Evolutionary conservation across 176 grass and related monocot species (phyloP).

Genomic region (Echinochloa phyllopogon): DNA sequence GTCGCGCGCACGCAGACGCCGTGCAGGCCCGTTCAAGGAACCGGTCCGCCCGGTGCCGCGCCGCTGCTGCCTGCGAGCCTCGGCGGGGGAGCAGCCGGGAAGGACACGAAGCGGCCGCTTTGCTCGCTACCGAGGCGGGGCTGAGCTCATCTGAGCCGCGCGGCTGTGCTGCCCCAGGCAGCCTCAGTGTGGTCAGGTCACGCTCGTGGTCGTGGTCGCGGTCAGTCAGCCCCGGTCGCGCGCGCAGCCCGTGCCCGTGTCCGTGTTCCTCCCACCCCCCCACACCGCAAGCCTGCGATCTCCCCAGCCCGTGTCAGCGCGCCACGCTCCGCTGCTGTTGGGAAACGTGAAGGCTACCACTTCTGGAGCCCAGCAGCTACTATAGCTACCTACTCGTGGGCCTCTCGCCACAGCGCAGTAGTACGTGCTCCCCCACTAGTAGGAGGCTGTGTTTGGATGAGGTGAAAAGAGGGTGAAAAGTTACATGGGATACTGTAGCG

Average conservation of each 20-base stretch:
- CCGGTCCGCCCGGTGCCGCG: background rate
- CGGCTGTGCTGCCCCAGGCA: background rate
- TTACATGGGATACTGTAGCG: no score
- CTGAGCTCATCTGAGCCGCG: no score
- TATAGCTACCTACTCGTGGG: background rate
- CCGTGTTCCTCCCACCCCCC: background rate
- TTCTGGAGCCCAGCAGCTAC: background rate
- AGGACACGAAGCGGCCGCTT: background rate
- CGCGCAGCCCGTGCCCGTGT: background rate
- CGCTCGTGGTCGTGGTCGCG: background rate
- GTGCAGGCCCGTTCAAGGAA: background rate
- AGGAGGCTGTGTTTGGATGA: no score
- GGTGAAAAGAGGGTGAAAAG: no score
- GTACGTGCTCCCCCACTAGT: no score
- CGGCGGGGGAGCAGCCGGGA: background rate
- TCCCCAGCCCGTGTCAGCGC: background rate
- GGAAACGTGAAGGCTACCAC: conserved; percentile 4
- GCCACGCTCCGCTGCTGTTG: conserved; percentile 2
- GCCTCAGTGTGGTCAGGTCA: background rate
- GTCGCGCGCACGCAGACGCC: background rate
- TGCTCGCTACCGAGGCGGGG: background rate
- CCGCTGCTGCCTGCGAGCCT: no score
- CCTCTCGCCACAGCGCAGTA: background rate
- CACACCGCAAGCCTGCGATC: background rate
- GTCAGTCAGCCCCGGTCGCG: background rate